phyloP scores from a whole-genome alignment of 768 basidiomycete genomes.

The Myochromella boudieri region DNA sequence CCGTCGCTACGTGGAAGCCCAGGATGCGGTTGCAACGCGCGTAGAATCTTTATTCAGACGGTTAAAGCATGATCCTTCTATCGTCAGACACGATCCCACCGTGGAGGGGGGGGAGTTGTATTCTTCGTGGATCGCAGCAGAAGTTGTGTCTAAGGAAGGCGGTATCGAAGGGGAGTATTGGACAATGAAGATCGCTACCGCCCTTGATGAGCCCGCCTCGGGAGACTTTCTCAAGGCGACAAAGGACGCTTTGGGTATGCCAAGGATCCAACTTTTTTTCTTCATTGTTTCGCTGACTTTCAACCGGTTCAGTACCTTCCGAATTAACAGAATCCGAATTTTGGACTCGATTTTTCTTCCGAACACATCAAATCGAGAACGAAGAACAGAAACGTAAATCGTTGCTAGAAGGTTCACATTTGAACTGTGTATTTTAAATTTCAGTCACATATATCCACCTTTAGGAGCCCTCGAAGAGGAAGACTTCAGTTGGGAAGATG shows the following conservation, averaged over 20 bases:
- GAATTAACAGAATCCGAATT: slow-evolving; percentile 64
- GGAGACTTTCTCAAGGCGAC: slow-evolving; percentile 53
- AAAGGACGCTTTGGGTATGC: slow-evolving; percentile 58
- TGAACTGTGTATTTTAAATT: not conserved
- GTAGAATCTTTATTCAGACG: slow-evolving; percentile 76
- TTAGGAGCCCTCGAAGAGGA: slow-evolving; percentile 74
- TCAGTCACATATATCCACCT: not conserved
- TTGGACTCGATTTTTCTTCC: slow-evolving; percentile 91
- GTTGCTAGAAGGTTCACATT: slow-evolving; percentile 63
- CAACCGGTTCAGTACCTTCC: slow-evolving; percentile 58
- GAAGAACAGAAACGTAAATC: slow-evolving; percentile 81
- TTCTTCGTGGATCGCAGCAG: slow-evolving; percentile 51
- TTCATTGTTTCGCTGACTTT: slow-evolving; percentile 2
- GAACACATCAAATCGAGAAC: slow-evolving; percentile 74
- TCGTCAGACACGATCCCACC: slow-evolving; percentile 76
- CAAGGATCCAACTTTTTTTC: slow-evolving; percentile 2
- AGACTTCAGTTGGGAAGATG: slow-evolving; percentile 92
- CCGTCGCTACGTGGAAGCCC: slow-evolving; percentile 33
- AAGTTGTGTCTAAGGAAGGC: slow-evolving; percentile 52
- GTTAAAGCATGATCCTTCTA: slow-evolving; percentile 70
- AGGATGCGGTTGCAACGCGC: slow-evolving; percentile 64
- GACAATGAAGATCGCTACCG: slow-evolving; percentile 47
- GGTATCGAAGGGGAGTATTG: slow-evolving; percentile 62
- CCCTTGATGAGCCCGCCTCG: slow-evolving; percentile 50
- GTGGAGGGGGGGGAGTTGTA: slow-evolving; percentile 59